Base-by-base conservation (phyloP, 2,329 filamentous ascomycete genomes). In the Fusarium mundagurra region DNA sequence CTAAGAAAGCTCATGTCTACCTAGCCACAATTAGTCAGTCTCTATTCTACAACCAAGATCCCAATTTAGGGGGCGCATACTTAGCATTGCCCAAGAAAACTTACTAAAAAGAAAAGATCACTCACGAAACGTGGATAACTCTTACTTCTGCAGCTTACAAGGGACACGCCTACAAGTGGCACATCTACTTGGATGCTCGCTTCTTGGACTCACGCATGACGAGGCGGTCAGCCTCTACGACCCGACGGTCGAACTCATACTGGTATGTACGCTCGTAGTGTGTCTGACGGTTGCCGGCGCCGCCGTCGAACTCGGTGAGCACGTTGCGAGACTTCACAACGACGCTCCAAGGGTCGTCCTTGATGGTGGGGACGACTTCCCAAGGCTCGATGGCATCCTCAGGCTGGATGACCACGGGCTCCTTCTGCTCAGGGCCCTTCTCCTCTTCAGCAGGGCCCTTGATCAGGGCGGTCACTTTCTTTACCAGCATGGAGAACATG, bases 281-380 rank as follows among this genome's bases (percentile, higher is more conserved):
- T 0, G 13, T 22, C 2, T 53, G 33, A 0, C 50, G 33, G 18
- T 53, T 6, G 9, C 0, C 2, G 0, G 3, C 13, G 13, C 33
- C 11, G 18, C 36, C 50, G 1, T 36, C 3, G 2, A 36, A 53
- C 17, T 34, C n/a, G 3, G 8, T 2, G 0, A 51, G 4, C 1
- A 2, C 31, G 9, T 6, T 24, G n/a, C 3, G 48, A 2, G 3
- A 5, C 31, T 51, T 20, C 1, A 51, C 48, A 2, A 53, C n/a
- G 0, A 53, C 50, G 7, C 6, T 16, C 50, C 50, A 53, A 0
- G 50, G 50, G 0, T 53, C 50, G 1, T 53, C 50, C 2, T 53
- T 53, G 1, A 53, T 2, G 2, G 13, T 17, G 0, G 50, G 33
- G 13, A 53, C 3, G 33, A 53, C 3, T 6, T 27, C 51, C 44